These are phyloP conservation scores for Tulasnella sp. DNA, from an alignment of 768 basidiomycete genomes.

Conservation along the genomic window DNA sequence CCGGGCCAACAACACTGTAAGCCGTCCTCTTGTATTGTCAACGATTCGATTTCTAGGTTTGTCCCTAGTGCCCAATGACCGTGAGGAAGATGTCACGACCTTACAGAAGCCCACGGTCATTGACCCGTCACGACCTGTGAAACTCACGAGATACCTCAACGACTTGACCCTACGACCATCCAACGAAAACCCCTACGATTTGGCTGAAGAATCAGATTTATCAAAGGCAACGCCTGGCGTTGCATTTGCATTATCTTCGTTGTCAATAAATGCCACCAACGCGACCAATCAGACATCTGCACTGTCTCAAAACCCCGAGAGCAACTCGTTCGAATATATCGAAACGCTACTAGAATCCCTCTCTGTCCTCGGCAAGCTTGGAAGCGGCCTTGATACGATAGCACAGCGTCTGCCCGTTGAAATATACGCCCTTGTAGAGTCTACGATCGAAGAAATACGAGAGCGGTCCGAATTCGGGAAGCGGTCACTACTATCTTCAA, in stretches of 20 bases:
- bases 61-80: constrained; percentile 35
- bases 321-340: constrained; percentile 85
- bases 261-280: constrained; percentile 4
- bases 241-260: neutral
- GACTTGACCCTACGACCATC: constrained; percentile 49
- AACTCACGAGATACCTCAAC: constrained; percentile 50
- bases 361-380: constrained; percentile 79
- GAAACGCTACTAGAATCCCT: constrained; percentile 89
- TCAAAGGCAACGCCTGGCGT: constrained; percentile 4
- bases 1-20: constrained; percentile 66
- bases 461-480: constrained; percentile 71
- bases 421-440: constrained; percentile 72
- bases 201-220: constrained; percentile 32
- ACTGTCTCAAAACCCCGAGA: constrained; percentile 54
- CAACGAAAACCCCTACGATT: constrained; percentile 65
- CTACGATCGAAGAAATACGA: constrained; percentile 79
- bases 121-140: constrained; percentile 33
- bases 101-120: constrained; percentile 24
- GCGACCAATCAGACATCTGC: constrained; percentile 22
- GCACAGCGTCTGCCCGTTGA: constrained; percentile 74
- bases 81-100: constrained; percentile 31
- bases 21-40: constrained; percentile 24
- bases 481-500: neutral
- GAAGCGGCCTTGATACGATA: constrained; percentile 68
- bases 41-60: constrained; percentile 7